Conservation (phyloP, 306 rosid genomes). For the Morella rubra region DNA sequence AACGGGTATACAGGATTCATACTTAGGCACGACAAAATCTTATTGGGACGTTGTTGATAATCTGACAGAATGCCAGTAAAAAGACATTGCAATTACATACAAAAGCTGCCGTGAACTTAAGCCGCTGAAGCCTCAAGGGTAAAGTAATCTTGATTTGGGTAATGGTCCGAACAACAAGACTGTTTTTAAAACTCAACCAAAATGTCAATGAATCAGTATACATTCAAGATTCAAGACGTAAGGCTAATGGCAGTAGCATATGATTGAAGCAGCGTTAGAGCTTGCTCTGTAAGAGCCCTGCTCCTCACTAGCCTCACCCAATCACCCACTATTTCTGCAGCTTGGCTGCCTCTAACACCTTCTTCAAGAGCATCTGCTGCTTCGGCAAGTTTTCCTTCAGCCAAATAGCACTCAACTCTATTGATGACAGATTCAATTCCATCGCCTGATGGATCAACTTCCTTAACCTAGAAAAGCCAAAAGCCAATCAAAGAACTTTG, state of each 20-base stretch:
- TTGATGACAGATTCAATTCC: conserved; percentile 86
- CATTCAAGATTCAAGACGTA: conserved; percentile 32
- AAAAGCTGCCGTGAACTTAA: conserved; percentile 23
- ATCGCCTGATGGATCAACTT: conserved; percentile 69
- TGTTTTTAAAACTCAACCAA: conserved; percentile 27
- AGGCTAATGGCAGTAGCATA: conserved; percentile 79
- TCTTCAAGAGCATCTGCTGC: conserved; percentile 91
- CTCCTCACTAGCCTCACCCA: conserved; percentile 81
- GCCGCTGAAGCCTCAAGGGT: conserved; percentile 24
- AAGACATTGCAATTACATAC: conserved; percentile 29
- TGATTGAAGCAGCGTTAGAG: conserved; percentile 73
- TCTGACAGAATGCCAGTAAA: neutral
- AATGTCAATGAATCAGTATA: conserved; percentile 28
- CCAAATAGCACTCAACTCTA: conserved; percentile 73
- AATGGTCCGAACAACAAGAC: conserved; percentile 14
- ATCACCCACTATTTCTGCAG: conserved; percentile 63
- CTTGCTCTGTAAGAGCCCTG: conserved; percentile 97
- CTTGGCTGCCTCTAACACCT: conserved; percentile 71
- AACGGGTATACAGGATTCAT: neutral
- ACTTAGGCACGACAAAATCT: conserved; percentile 7
- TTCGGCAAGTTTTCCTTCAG: conserved; percentile 80
- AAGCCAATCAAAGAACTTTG: conserved; percentile 20
- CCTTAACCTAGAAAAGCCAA: conserved; percentile 56
- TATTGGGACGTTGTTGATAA: neutral
- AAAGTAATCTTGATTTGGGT: conserved; percentile 28